A percentile compares a stretch with the other conserved stretches of the same genome.
These are phyloP conservation scores for Sclerotinia minor DNA, from an alignment of 2,329 filamentous ascomycete species.

Conservation along the genomic window DNA sequence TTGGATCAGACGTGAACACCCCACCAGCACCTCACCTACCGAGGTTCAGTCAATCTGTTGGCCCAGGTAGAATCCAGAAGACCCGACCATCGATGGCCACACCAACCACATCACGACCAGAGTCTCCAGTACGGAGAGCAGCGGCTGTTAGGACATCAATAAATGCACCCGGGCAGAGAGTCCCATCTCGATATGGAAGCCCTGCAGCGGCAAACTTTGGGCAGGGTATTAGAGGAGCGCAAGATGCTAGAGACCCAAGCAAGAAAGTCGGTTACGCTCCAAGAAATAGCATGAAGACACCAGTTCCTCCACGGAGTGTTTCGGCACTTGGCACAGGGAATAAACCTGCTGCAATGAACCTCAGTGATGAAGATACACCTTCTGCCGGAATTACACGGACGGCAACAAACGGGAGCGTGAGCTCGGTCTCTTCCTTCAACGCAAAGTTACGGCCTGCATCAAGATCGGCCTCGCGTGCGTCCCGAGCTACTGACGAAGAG, in stretches of 20 bases:
- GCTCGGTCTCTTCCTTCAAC: constrained; percentile 56
- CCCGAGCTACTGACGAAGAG: constrained; percentile 61
- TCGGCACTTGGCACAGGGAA: constrained; percentile 55
- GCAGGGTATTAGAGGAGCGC: constrained; percentile 60
- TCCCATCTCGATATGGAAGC: constrained; percentile 61
- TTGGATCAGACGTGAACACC: constrained; percentile 57
- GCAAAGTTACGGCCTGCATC: constrained; percentile 52
- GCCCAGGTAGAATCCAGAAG: constrained; percentile 68
- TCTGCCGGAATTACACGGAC: constrained; percentile 54
- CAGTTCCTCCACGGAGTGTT: constrained; percentile 57
- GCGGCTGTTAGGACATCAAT: constrained; percentile 60
- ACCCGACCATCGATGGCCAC: constrained; percentile 73
- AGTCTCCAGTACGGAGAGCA: constrained; percentile 75
- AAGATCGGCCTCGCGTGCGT: constrained; percentile 44
- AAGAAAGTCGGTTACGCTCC: constrained; percentile 50
- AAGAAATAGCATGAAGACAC: constrained; percentile 51
- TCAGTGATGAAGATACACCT: constrained; percentile 59
- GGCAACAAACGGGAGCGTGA: constrained; percentile 52
- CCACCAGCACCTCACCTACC: constrained; percentile 65
- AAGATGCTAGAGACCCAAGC: constrained; percentile 57
- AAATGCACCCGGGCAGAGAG: constrained; percentile 52
- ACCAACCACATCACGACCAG: constrained; percentile 61
- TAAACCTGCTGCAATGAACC: constrained; percentile 43
- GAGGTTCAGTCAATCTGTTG: constrained; percentile 87
- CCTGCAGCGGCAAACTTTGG: constrained; percentile 63